Evolutionary conservation across 139 green algal genomes (phyloP), one percentile per base, ranked within the genome.

Genomic region (Ostreobium quekettii): DNA sequence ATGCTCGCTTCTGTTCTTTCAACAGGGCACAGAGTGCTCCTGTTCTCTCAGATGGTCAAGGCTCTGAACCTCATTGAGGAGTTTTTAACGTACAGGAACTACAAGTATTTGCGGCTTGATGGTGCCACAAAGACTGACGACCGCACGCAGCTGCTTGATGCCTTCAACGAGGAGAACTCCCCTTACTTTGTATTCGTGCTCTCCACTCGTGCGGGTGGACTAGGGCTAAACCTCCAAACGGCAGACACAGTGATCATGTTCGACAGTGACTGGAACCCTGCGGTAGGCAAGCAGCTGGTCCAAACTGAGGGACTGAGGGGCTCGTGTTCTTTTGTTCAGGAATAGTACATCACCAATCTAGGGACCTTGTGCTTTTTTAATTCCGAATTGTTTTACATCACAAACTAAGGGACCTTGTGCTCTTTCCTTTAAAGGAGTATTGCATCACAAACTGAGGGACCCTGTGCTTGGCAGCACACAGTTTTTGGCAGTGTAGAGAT

Each of bases 191-290:
- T 93, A 46, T 91, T 93, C 70, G 70, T 93, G 58, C 79, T 93
- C 22, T 88, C 78, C 56, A 93, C 87, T 0, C 78, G 86, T 5
- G 87, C 87, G 8, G 87, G 87, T 2, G 84, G 82, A 1, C 77
- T 93, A 28, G 87, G 87, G 29, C 80, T 93, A 48, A 93, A 93
- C 77, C 77, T 93, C 35, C 86, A 92, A 79, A 89, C 82, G 15
- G 87, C 87, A 1, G 85, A 93, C 74, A 93, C 86, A 8, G 85
- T 99, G 70, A 93, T 99, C 58, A 98, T 99, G 68, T 99, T 98
- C 73, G 94, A 99, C 79, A 85, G 71, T 28, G 90, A 95, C 80
- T 98, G 93, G 93, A 97, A 97, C 76, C 90, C 90, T 2, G 91
- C 91, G 47, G 96, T 96, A 85, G 90, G 96, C 70, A 30, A 58